Conservation (phyloP, 345 rosid species). For the Hibiscus tridactylites region DNA sequence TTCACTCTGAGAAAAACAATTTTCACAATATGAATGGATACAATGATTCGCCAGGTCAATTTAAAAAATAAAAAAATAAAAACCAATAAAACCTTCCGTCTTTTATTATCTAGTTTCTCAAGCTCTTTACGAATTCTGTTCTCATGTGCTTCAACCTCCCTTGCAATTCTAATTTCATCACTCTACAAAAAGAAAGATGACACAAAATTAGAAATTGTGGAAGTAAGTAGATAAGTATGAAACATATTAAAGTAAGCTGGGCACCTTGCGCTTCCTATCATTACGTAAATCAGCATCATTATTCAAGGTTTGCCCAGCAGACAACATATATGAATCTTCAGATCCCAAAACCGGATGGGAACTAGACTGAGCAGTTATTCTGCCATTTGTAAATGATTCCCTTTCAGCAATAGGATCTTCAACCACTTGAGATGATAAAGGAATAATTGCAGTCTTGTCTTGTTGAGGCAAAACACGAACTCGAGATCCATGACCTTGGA, state of each 20-base stretch:
- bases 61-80: background rate
- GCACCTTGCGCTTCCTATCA: constrained; percentile 57
- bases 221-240: constrained; percentile 3
- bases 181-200: constrained; percentile 34
- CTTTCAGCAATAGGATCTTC: constrained; percentile 41
- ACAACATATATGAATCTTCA: constrained; percentile 31
- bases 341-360: constrained; percentile 27
- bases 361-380: constrained; percentile 27
- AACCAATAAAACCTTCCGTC: constrained; percentile 51
- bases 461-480: constrained; percentile 49
- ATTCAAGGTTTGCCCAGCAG: constrained; percentile 34
- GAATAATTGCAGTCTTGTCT: constrained; percentile 42
- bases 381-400: constrained; percentile 36
- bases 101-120: constrained; percentile 63
- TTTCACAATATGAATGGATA: constrained; percentile 16
- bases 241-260: background rate
- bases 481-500: constrained; percentile 50
- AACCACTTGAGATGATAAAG: constrained; percentile 44
- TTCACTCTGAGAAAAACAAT: constrained; percentile 51
- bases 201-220: constrained; percentile 8
- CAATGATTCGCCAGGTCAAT: background rate
- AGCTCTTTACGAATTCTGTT: constrained; percentile 56
- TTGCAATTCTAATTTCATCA: constrained; percentile 55
- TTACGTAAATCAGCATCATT: constrained; percentile 27
- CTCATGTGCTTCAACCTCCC: constrained; percentile 70